Percentiles rank a stretch among this genome's conserved stretches.
phyloP scores from a whole-genome alignment of 495 filamentous ascomycete species.

The Penicillium bialowiezense region DNA sequence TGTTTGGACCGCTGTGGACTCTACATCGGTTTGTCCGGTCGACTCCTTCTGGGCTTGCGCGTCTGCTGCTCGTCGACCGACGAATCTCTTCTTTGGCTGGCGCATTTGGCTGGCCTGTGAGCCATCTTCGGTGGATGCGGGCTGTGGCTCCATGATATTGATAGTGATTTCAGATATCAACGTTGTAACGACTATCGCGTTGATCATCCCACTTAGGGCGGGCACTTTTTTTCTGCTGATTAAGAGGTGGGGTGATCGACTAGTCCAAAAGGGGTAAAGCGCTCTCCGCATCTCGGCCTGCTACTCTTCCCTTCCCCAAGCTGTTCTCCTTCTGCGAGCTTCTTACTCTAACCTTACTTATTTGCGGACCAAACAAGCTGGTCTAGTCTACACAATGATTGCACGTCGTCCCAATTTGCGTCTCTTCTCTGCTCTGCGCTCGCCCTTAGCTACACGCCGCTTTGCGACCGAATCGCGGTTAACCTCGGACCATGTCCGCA shows the following conservation, averaged over 20 bases:
- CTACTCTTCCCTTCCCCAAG: constrained; percentile 1
- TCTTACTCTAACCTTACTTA: neutral
- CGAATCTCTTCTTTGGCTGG: constrained; percentile 74
- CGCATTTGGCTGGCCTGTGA: constrained; percentile 20
- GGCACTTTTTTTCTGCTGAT: constrained; percentile 13
- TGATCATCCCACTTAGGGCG: constrained; percentile 8
- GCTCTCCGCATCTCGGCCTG: constrained; percentile 24
- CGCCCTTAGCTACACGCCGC: constrained; percentile 26
- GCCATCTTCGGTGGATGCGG: neutral
- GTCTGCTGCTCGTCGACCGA: constrained; percentile 65
- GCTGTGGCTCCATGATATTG: neutral
- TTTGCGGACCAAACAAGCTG: neutral
- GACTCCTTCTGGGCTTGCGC: constrained; percentile 46
- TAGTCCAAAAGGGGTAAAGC: constrained; percentile 19
- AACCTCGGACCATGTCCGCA: constrained; percentile 54
- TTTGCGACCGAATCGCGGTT: constrained; percentile 48
- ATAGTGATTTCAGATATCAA: neutral
- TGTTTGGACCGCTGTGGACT: constrained; percentile 53
- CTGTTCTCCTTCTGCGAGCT: neutral
- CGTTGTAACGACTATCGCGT: neutral
- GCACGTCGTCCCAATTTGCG: constrained; percentile 18
- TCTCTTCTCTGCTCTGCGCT: constrained; percentile 33
- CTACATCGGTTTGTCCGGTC: constrained; percentile 54
- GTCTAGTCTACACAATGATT: constrained; percentile 15
- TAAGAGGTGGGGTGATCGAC: constrained; percentile 6